Percentiles rank a stretch among this genome's conserved stretches.
These are phyloP conservation scores for Talaromyces rugulosus DNA, from an alignment of 2,329 filamentous ascomycete species.

Conservation along the genomic window DNA sequence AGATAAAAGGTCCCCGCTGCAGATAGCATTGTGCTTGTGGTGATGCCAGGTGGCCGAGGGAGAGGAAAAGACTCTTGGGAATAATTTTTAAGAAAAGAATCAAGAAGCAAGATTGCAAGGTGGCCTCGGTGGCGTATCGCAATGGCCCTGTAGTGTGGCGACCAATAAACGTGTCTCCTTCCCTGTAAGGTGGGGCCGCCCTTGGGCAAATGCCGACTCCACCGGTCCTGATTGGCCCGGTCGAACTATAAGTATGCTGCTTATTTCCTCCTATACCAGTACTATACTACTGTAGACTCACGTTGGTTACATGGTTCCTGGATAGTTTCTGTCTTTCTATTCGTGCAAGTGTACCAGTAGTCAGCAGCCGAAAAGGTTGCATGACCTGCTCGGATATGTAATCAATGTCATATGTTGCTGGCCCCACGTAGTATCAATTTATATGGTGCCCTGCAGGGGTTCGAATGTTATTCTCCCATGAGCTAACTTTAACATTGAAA, in stretches of 20 bases:
- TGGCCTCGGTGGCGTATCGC: slow-evolving; percentile 13
- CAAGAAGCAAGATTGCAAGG: slow-evolving; percentile 4
- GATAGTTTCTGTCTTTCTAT: not conserved
- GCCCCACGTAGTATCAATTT: not conserved
- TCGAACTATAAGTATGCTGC: not conserved
- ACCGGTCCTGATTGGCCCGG: not conserved
- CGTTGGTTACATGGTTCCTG: not conserved
- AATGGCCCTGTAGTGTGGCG: not conserved
- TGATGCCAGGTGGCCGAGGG: not conserved
- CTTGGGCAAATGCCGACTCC: not conserved
- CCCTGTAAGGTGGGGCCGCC: not conserved
- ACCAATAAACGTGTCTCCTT: not conserved
- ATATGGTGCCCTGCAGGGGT: too few species aligned
- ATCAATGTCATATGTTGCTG: not conserved
- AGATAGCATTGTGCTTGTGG: slow-evolving; percentile 42
- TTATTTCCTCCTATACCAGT: not conserved
- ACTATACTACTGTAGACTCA: not conserved
- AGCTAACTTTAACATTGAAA: too few species aligned
- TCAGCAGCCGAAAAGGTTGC: not conserved
- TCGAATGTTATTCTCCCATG: too few species aligned
- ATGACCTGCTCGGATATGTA: not conserved
- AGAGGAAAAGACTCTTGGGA: not conserved
- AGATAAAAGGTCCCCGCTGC: slow-evolving; percentile 57
- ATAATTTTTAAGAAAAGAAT: not conserved
- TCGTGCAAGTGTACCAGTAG: not conserved